Evolutionary conservation across 2,329 filamentous ascomycete genomes (phyloP), one percentile per base, ranked within the genome.

Genomic region (Cephalotrichum gorgonifer): DNA sequence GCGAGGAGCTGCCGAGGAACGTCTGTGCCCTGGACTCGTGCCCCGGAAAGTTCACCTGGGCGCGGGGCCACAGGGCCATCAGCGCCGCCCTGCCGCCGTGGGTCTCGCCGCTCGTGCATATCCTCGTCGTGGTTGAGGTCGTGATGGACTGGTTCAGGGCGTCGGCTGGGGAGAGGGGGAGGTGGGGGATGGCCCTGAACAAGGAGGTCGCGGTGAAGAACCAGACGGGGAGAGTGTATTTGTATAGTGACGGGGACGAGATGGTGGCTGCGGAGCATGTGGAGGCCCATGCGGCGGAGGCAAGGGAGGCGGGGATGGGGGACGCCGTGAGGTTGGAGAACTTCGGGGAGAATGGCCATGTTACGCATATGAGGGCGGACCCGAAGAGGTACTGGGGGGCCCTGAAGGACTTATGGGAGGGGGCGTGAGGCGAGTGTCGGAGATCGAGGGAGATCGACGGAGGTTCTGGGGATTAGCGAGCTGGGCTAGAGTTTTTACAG

Each of bases 1-100:
- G 45, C 3, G 43, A 51, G 43, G 22, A 57, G 3, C 60, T 74
- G 47, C 72, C 72, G 27, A 57, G 62, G 6, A 68, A 75, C 53
- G 61, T 68, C 6, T 62, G 67, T 20, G 55, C 76, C 11, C 67
- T 72, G 53, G 46, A 48, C 38, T 48, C 46, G 2, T 48, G 46
- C 22, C 46, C 46, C 1, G 38, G 35, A 15, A 22, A 38, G 8
- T 48, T 48, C 38, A 12, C 42, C 28, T 49, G 42, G 41, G 9
- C 12, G 1, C 39, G 47, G 3, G 20, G 28, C n/a, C 22, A 44
- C 28, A 44, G 38, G n/a, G 47, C 47, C 14, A 8, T 49, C 14
- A n/a, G 28, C 1, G 26, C 30, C 15, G 9, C 28, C 12, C 15
- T 49, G 20, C 47, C 47, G 22, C 6, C 27, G 9, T 43, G 41